These are phyloP conservation scores for Salix udensis DNA, from an alignment of 345 rosid genomes.

Conservation along the genomic window DNA sequence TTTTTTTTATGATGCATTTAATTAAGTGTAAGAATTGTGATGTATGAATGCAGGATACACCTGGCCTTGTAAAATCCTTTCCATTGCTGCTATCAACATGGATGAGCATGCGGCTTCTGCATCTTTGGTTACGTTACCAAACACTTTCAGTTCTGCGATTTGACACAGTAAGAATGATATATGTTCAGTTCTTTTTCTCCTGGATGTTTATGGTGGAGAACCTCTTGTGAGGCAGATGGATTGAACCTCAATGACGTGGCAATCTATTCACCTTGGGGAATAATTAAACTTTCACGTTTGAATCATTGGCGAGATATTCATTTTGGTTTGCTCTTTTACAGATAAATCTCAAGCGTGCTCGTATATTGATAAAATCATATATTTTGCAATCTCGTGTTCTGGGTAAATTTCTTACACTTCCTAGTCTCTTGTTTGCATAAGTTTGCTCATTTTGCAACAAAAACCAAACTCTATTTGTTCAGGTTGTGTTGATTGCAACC, in stretches of 20 bases:
- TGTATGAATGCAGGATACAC: constrained; percentile 65
- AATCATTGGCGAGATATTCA: background rate
- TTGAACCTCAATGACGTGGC: background rate
- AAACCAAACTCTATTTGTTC: constrained; percentile 8
- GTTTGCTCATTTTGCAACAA: background rate
- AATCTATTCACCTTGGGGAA: background rate
- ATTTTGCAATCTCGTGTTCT: constrained; percentile 49
- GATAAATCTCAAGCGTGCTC: constrained; percentile 97
- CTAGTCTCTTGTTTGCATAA: background rate
- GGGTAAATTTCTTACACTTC: constrained; percentile 38
- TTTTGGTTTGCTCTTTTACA: constrained; percentile 27
- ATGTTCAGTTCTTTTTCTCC: constrained; percentile 8
- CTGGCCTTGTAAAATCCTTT: constrained; percentile 72
- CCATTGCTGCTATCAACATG: constrained; percentile 63
- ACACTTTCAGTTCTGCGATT: constrained; percentile 71
- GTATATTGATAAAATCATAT: constrained; percentile 70
- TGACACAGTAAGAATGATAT: constrained; percentile 47
- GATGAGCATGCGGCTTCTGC: constrained; percentile 69
- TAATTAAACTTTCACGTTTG: background rate
- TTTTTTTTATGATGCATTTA: constrained; percentile 11
- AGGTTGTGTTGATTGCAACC: constrained; percentile 82
- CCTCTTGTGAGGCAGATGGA: background rate
- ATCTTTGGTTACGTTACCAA: constrained; percentile 85
- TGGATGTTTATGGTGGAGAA: constrained; percentile 3
- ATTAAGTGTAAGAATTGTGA: constrained; percentile 13